Evolutionary conservation across 2,329 filamentous ascomycete species (phyloP), one percentile per base, ranked within the genome.

Genomic region (Bipolaris cookei): DNA sequence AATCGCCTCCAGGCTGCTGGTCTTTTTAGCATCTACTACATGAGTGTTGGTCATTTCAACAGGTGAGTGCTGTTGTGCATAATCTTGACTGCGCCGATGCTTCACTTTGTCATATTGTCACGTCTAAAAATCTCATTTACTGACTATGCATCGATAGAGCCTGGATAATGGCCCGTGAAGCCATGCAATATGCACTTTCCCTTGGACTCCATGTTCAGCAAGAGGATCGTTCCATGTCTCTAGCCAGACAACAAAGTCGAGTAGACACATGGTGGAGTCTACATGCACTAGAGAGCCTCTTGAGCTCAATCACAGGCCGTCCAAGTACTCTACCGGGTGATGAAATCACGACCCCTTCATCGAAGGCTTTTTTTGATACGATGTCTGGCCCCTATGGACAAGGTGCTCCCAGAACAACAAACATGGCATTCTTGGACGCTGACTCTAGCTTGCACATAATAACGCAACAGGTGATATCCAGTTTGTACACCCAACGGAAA

Each of bases 181-280:
- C 70, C 1, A 51, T 77, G 30, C 69, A 75, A 28, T 71, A 71
- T 38, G 74, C 69, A 10, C 54, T 69, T 21, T 68, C 66, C 6
- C 63, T 73, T 3, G 75, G 74, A 6, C 58, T 77, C 1, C 73
- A 77, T 51, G 42, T 76, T 18, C 64, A 67, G n/a, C 72, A 73
- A 23, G 56, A 67, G 11, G 61, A 62, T 16, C 54, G 58, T 4
- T 55, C 59, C 10, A 45, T 65, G 10, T 30, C 58, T 1, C 55
- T 64, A 7, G 38, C 55, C 4, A 51, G 61, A 28, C 70, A 68
- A 53, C 73, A 77, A 60, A 65, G 65, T 13, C 59, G 69, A 44
- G 59, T 69, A 6, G 66, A 71, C 21, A 66, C 72, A 16, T 78
- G 76, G 76, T 76, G 76, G 71, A 69, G 71, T 20, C 38, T 78